These are phyloP conservation scores for Microdochium trichocladiopsis DNA, from an alignment of 2,329 filamentous ascomycete species.

Conservation along the genomic window DNA sequence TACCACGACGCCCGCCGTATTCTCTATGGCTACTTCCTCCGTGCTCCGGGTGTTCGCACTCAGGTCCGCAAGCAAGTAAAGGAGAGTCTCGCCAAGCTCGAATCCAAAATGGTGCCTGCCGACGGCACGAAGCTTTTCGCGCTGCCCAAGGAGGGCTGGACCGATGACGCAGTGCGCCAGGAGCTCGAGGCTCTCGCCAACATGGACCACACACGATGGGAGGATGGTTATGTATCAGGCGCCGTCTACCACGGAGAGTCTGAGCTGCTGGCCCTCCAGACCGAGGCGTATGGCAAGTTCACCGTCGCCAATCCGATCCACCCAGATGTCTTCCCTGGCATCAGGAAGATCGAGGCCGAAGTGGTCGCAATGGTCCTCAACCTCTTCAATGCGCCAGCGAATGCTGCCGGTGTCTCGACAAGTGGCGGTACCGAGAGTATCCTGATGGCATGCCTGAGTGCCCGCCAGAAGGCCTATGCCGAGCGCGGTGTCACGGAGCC, in stretches of 20 bases:
- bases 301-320: conserved; percentile 95
- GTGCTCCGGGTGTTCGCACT: conserved; percentile 76
- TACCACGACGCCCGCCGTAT: conserved; percentile 67
- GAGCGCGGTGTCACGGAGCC: conserved; percentile 88
- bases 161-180: conserved; percentile 66
- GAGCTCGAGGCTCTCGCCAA: conserved; percentile 73
- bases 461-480: conserved; percentile 77
- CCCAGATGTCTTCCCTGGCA: conserved; percentile 94
- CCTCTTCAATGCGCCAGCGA: conserved; percentile 84
- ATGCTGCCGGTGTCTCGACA: conserved; percentile 81
- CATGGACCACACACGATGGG: conserved; percentile 95
- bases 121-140: conserved; percentile 66
- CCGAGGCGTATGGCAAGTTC: conserved; percentile 89
- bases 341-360: conserved; percentile 98
- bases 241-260: conserved; percentile 94
- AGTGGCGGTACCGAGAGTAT: conserved; percentile 95
- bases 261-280: conserved; percentile 74
- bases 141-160: conserved; percentile 80
- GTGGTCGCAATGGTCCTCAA: conserved; percentile 90
- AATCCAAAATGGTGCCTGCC: conserved; percentile 73
- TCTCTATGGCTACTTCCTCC: conserved; percentile 79
- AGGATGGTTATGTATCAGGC: conserved; percentile 89
- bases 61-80: conserved; percentile 80
- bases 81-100: conserved; percentile 72
- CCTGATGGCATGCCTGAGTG: conserved; percentile 86